These are phyloP conservation scores for Solanum pimpinellifolium DNA, from an alignment of 257 asterid genomes.

Conservation along the genomic window DNA sequence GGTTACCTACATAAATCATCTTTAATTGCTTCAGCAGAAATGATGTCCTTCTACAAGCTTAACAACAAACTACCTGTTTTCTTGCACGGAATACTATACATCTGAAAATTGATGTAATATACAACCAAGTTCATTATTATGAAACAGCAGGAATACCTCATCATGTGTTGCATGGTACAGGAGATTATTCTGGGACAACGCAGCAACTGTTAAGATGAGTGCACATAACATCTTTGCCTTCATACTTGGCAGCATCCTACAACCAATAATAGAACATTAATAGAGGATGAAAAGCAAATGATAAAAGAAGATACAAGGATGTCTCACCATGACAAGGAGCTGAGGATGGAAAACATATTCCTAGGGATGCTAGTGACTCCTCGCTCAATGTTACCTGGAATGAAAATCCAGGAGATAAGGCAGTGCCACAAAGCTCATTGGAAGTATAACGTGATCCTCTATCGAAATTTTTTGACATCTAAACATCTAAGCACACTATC, in stretches of 20 bases:
- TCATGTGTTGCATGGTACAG: conserved; percentile 19
- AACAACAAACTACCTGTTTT: not conserved
- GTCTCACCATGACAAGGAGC: conserved; percentile 59
- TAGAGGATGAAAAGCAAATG: conserved; percentile 3
- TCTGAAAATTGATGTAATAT: not conserved
- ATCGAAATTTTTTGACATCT: not conserved
- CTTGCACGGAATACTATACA: not conserved
- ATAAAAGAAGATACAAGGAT: conserved; percentile 2
- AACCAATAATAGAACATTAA: conserved; percentile 11
- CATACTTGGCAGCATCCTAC: conserved; percentile 53
- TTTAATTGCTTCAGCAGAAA: not conserved
- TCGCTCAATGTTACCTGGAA: conserved; percentile 46
- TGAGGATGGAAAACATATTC: conserved; percentile 39
- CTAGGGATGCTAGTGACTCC: conserved; percentile 37
- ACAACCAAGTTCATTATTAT: not conserved
- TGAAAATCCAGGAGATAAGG: conserved; percentile 13
- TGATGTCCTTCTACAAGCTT: not conserved
- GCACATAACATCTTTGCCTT: conserved; percentile 47
- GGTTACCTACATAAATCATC: not conserved
- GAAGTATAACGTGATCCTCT: not conserved
- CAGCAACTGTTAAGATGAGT: conserved; percentile 34
- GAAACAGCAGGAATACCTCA: conserved; percentile 35
- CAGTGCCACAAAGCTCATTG: not conserved
- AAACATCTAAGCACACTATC: not conserved
- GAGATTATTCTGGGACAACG: conserved; percentile 44